Evolutionary conservation across 371 early-diverging fungal species (phyloP).

Genomic region (Blakeslea trispora): DNA sequence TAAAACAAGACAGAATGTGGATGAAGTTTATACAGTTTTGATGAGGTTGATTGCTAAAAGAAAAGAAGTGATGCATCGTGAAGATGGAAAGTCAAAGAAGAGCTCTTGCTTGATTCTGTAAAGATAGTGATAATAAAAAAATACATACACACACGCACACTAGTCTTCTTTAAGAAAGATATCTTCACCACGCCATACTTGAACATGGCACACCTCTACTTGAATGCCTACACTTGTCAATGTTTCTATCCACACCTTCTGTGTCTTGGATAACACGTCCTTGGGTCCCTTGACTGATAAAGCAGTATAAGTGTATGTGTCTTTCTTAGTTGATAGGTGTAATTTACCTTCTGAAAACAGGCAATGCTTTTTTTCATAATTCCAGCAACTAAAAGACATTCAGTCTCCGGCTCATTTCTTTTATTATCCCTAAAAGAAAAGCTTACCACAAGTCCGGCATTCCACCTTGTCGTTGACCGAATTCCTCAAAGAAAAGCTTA

Average conservation of each 20-base stretch:
- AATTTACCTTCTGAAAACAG: slow-evolving; percentile 66
- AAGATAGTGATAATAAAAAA: no score
- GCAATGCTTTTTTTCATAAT: slow-evolving; percentile 52
- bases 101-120: slow-evolving; percentile 53
- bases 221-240: slow-evolving; percentile 52
- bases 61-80: slow-evolving; percentile 49
- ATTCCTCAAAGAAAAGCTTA: slow-evolving; percentile 63
- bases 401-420: no score
- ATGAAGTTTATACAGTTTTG: slow-evolving; percentile 72
- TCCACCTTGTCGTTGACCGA: slow-evolving; percentile 63
- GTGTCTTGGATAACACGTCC: slow-evolving; percentile 75
- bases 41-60: slow-evolving; percentile 70
- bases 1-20: slow-evolving; percentile 81
- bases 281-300: slow-evolving; percentile 75
- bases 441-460: slow-evolving; percentile 72
- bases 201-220: slow-evolving; percentile 70
- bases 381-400: slow-evolving; percentile 65
- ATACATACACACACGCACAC: no score
- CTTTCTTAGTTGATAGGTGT: background rate
- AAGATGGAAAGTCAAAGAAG: slow-evolving; percentile 51
- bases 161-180: slow-evolving; percentile 22
- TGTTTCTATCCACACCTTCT: slow-evolving; percentile 73
- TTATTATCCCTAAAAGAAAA: no score
- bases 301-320: background rate
- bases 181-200: slow-evolving; percentile 55